Evolutionary conservation across 495 filamentous ascomycete species (phyloP), one percentile per base, ranked within the genome.

Genomic region (Sabuloglossum arenarium): DNA sequence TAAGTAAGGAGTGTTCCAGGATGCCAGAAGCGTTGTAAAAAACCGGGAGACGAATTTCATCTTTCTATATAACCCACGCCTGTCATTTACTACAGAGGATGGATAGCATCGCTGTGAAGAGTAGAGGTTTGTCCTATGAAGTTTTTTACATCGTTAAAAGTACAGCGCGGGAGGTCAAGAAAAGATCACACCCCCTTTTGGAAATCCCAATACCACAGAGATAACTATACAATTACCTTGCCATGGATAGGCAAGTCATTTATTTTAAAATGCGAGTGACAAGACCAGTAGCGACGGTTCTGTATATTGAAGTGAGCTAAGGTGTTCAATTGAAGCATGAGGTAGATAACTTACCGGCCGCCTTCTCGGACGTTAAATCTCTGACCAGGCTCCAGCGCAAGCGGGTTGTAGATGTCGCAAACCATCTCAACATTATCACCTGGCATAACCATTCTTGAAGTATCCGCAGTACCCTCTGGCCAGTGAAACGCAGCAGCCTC

Each of bases 371-470:
- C 78, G 76, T 94, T 98, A 75, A 97, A 87, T 55, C 91, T 82
- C 75, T 91, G 84, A 60, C 90, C 89, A 53, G 75, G 69, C 71
- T 97, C 93, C 54, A 94, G 65, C 56, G 89, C 91, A 61, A 93
- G 71, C 50, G 93, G 87, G 64, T 80, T 70, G 72, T 84, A 74
- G 59, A 93, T 80, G 59, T 78, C 73, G 70, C 84, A 84, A 59
- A 85, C 69, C 86, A 98, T 91, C 79, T 97, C 93, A 61, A 91
- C 81, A 73, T 98, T 98, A 78, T 98, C 91, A 66, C 91, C 91
- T 55, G 91, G 91, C 86, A 91, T 88, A 67, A 94, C 82, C 72
- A 88, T 81, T 71, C 80, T 84, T 64, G 69, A 71, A 56, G 76
- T 69, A 63, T 86, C 79, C 67, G 78, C 74, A 45, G 70, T 77